Conservation (phyloP, 495 filamentous ascomycete species). For the Aspergillus leporis region DNA sequence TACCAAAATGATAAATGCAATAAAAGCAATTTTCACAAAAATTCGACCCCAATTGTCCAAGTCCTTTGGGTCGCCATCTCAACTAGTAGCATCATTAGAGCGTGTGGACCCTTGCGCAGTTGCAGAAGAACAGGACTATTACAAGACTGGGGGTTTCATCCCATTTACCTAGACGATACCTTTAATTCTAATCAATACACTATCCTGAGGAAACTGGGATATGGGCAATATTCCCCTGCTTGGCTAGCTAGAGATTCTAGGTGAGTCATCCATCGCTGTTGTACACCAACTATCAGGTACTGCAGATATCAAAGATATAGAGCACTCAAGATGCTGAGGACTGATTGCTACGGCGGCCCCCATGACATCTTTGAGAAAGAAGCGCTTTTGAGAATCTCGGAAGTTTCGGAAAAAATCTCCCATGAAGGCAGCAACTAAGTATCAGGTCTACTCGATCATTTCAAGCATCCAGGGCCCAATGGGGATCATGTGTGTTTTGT, state of each 20-base stretch:
- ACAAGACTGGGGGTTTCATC: slow-evolving; percentile 82
- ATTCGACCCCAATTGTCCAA: slow-evolving; percentile 6
- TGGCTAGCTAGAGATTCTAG: slow-evolving; percentile 58
- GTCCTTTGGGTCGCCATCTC: slow-evolving; percentile 6
- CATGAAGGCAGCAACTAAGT: slow-evolving; percentile 30
- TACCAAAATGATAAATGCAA: slow-evolving; percentile 9
- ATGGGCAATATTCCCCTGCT: slow-evolving; percentile 87
- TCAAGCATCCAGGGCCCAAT: slow-evolving; percentile 34
- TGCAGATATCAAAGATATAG: slow-evolving; percentile 24
- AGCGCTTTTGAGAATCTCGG: slow-evolving; percentile 22
- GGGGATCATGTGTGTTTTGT: slow-evolving; percentile 32
- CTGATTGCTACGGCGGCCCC: slow-evolving; percentile 30
- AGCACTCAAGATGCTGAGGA: slow-evolving; percentile 36
- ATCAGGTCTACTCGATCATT: slow-evolving; percentile 30
- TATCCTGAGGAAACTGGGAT: slow-evolving; percentile 83
- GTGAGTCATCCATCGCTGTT: slow-evolving; percentile 21
- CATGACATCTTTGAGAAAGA: slow-evolving; percentile 29
- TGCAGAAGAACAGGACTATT: slow-evolving; percentile 77
- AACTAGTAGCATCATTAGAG: slow-evolving; percentile 55
- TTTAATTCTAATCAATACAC: slow-evolving; percentile 85
- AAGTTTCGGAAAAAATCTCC: slow-evolving; percentile 47
- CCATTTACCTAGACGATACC: slow-evolving; percentile 75
- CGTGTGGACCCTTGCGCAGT: not conserved
- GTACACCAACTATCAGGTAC: slow-evolving; percentile 8
- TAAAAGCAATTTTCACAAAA: slow-evolving; percentile 13